phyloP scores from a whole-genome alignment of 148 eudicot species.

The Rhododendron griersonianum region DNA sequence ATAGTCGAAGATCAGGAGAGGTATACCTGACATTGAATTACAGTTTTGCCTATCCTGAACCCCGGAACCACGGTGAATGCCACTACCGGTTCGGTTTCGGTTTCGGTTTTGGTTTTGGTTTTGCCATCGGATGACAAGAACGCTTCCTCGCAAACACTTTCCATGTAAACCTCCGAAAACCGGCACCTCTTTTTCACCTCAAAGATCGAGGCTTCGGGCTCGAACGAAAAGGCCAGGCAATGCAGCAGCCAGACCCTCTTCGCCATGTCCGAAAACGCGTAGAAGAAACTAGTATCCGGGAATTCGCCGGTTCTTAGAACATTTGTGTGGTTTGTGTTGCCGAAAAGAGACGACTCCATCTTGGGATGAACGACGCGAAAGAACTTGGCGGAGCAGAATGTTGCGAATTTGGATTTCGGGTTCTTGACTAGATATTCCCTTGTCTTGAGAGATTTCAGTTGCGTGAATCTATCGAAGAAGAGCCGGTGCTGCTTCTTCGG shows the following conservation, averaged over 20 bases:
- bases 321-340: conserved; percentile 53
- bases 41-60: conserved; percentile 66
- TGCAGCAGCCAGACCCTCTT: conserved; percentile 81
- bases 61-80: conserved; percentile 89
- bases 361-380: conserved; percentile 63
- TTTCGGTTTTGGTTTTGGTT: conserved; percentile 7
- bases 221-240: conserved; percentile 64
- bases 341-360: conserved; percentile 74
- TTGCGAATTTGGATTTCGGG: conserved; percentile 73
- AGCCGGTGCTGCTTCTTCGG: conserved; percentile 25
- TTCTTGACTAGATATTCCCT: conserved; percentile 46
- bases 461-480: conserved; percentile 69
- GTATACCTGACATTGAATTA: conserved; percentile 79
- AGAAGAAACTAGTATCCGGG: conserved; percentile 56
- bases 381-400: conserved; percentile 69
- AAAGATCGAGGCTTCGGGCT: conserved; percentile 57
- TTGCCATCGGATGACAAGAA: conserved; percentile 21
- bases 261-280: conserved; percentile 58
- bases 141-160: conserved; percentile 69
- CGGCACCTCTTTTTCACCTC: conserved; percentile 50
- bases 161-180: conserved; percentile 90
- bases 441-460: conserved; percentile 52
- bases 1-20: conserved; percentile 27
- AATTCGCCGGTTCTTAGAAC: conserved; percentile 47
- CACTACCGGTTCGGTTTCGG: conserved; percentile 45